These are phyloP conservation scores for Boletus sp. DNA, from an alignment of 768 basidiomycete species.

Conservation along the genomic window DNA sequence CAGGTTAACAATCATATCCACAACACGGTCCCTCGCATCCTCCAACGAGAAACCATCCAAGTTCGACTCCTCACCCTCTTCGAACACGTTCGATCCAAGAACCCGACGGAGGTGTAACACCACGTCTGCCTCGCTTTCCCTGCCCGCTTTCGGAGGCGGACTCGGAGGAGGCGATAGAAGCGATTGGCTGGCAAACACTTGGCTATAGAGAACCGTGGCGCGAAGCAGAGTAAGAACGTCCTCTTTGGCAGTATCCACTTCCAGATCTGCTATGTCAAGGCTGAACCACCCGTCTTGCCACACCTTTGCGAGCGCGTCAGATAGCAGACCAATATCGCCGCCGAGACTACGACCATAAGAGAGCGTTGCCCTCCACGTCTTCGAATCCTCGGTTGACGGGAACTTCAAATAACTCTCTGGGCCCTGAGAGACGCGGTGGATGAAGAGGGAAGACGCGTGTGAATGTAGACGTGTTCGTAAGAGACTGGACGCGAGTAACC, in stretches of 20 bases:
- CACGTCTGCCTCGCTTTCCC: constrained; percentile 29
- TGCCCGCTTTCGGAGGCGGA: constrained; percentile 35
- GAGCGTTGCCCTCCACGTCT: constrained; percentile 48
- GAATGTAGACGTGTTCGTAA: constrained; percentile 52
- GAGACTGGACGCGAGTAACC: constrained; percentile 48
- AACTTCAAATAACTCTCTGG: constrained; percentile 15
- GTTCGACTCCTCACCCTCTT: constrained; percentile 22
- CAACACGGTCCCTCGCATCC: constrained; percentile 73
- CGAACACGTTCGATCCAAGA: constrained; percentile 54
- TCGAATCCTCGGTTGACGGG: constrained; percentile 23
- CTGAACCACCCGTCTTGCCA: constrained; percentile 42
- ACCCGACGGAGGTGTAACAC: constrained; percentile 50
- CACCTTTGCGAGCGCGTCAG: constrained; percentile 53
- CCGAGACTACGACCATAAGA: constrained; percentile 64
- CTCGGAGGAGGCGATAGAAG: constrained; percentile 62
- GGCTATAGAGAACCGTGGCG: constrained; percentile 60
- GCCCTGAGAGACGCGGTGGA: constrained; percentile 38
- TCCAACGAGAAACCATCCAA: constrained; percentile 47
- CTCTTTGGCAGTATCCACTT: constrained; percentile 34
- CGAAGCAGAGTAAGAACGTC: constrained; percentile 55
- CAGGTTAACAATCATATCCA: constrained; percentile 60
- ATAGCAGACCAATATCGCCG: constrained; percentile 53
- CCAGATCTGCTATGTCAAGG: constrained; percentile 31
- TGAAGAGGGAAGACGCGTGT: constrained; percentile 56
- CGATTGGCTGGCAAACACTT: constrained; percentile 48